Conservation (phyloP, 768 basidiomycete species). For the Tylopilus plumbeoviolaceoides region DNA sequence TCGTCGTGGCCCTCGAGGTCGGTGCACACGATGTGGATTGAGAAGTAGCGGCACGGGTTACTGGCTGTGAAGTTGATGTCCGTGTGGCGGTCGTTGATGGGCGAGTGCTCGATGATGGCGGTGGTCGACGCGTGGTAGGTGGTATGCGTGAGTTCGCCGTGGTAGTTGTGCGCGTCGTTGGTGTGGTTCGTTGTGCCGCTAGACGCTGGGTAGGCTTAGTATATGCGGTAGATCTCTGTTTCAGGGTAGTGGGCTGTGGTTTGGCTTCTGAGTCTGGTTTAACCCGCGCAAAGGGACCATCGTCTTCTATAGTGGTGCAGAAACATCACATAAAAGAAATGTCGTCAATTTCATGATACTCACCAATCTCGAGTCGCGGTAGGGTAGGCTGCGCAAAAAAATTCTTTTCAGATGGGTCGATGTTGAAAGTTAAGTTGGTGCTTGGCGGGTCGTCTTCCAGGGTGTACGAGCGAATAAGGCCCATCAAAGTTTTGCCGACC, state of each 20-base stretch:
- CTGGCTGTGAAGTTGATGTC: constrained; percentile 17
- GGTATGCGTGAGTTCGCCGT: constrained; percentile 6
- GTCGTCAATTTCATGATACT: background rate
- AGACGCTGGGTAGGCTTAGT: constrained; percentile 6
- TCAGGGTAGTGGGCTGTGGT: constrained; percentile 2
- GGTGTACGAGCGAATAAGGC: constrained; percentile 32
- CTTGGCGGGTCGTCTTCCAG: constrained; percentile 31
- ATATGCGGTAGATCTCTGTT: background rate
- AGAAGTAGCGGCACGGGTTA: constrained; percentile 22
- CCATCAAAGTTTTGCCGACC: constrained; percentile 36
- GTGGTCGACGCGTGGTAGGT: constrained; percentile 9
- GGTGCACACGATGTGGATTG: constrained; percentile 19
- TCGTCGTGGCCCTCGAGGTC: constrained; percentile 17
- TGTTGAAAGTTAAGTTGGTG: constrained; percentile 18
- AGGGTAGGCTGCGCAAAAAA: constrained; percentile 21
- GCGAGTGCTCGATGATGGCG: constrained; percentile 6
- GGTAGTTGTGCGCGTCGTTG: background rate
- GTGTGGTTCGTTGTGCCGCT: constrained; percentile 3
- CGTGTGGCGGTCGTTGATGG: constrained; percentile 3
- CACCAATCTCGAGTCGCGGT: constrained; percentile 23
- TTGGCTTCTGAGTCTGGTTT: constrained; percentile 10
- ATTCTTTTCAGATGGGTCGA: constrained; percentile 14
- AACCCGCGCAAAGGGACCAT: constrained; percentile 24
- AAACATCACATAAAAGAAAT: background rate
- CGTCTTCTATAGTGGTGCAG: constrained; percentile 20